These are phyloP conservation scores for Casuarina glauca DNA, from an alignment of 306 rosid genomes.

Conservation along the genomic window DNA sequence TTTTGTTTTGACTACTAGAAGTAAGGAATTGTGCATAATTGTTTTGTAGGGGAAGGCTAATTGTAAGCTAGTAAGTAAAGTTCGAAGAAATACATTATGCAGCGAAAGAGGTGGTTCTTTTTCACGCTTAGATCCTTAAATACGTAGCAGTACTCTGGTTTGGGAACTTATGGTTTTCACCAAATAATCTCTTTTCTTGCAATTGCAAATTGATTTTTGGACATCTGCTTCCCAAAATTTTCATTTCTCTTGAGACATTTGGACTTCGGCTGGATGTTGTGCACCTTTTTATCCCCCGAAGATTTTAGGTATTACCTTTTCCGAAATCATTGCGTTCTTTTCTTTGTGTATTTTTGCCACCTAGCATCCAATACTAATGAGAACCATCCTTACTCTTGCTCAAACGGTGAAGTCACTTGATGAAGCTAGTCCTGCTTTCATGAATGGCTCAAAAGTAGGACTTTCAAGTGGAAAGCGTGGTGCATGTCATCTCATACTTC, in stretches of 20 bases:
- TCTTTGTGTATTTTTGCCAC: not conserved
- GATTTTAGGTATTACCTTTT: too few relatives aligned
- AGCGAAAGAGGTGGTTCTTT: not conserved
- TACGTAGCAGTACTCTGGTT: not conserved
- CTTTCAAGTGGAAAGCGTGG: not conserved
- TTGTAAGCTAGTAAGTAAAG: slow-evolving; percentile 19
- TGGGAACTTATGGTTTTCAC: not conserved
- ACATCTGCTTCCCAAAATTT: not conserved
- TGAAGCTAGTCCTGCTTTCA: not conserved
- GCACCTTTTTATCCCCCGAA: not conserved
- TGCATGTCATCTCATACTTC: not conserved
- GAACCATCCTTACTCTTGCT: not conserved
- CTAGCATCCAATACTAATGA: not conserved
- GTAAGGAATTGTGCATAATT: slow-evolving; percentile 44
- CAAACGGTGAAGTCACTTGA: not conserved
- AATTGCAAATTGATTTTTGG: not conserved
- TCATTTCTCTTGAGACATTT: not conserved
- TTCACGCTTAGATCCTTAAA: not conserved
- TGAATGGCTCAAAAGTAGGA: not conserved
- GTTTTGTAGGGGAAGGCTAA: slow-evolving; percentile 22
- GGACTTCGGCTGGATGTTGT: not conserved
- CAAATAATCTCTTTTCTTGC: not conserved
- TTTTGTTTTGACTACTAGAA: slow-evolving; percentile 9
- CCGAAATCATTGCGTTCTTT: too few relatives aligned
- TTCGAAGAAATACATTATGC: not conserved